A percentile compares a stretch with the other conserved stretches of the same genome.
These are phyloP conservation scores for Laburnicola sp. DNA, from an alignment of 2,329 filamentous ascomycete species.

Conservation along the genomic window DNA sequence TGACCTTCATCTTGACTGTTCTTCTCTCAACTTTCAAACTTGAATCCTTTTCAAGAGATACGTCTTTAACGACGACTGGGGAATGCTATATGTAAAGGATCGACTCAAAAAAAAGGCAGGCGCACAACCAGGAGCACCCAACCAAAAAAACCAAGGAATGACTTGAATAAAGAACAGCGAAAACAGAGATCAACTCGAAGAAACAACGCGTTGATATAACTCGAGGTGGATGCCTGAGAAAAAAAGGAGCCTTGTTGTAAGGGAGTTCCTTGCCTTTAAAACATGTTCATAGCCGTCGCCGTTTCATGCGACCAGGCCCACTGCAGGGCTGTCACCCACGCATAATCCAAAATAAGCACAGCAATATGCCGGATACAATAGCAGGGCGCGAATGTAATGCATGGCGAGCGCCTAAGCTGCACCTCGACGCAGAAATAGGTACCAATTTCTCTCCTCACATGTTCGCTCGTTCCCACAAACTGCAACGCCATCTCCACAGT, in stretches of 20 bases:
- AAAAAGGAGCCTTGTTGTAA: slow-evolving; percentile 22
- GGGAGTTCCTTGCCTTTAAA: slow-evolving; percentile 39
- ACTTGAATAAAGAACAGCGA: slow-evolving; percentile 26
- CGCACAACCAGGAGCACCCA: slow-evolving; percentile 38
- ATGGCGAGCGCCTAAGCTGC: slow-evolving; percentile 37
- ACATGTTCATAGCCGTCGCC: slow-evolving; percentile 32
- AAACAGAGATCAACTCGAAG: slow-evolving; percentile 17
- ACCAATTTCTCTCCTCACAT: slow-evolving; percentile 3
- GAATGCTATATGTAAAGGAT: slow-evolving; percentile 13
- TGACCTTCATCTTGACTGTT: slow-evolving; percentile 38
- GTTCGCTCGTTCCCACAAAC: not conserved
- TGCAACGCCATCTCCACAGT: slow-evolving; percentile 12
- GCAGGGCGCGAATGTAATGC: slow-evolving; percentile 11
- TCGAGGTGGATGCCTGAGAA: slow-evolving; percentile 21
- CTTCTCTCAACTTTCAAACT: slow-evolving; percentile 9
- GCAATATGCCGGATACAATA: slow-evolving; percentile 10
- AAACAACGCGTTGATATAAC: slow-evolving; percentile 17
- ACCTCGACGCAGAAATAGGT: slow-evolving; percentile 14
- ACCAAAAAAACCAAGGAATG: slow-evolving; percentile 2
- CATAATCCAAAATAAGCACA: slow-evolving; percentile 24
- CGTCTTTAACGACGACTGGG: not conserved
- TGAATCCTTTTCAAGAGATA: not conserved
- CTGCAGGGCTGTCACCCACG: slow-evolving; percentile 2
- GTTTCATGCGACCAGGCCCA: slow-evolving; percentile 29
- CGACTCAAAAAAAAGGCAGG: slow-evolving; percentile 11